Evolutionary conservation across 1,284 basidiomycete genomes (phyloP).

Genomic region (Boletus sp.): DNA sequence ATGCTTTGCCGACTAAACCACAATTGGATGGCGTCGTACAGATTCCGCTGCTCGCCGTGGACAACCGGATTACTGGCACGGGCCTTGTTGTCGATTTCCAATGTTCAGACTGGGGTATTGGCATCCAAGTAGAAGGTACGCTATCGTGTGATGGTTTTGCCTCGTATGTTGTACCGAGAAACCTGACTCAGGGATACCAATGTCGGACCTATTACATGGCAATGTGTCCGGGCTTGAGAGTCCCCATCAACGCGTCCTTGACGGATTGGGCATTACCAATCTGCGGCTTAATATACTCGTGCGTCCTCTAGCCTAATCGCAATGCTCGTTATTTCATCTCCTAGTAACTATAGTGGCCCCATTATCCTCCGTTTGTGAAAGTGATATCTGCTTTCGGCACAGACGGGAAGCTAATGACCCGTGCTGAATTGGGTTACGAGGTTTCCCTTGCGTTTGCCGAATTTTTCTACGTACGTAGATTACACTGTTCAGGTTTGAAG

Average conservation of each 20-base stretch:
- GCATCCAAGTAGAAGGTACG: slow-evolving; percentile 22
- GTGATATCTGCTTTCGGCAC: slow-evolving; percentile 23
- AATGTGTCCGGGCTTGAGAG: slow-evolving; percentile 21
- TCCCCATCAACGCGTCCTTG: slow-evolving; percentile 22
- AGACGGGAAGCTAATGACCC: slow-evolving; percentile 20
- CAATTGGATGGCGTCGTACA: slow-evolving; percentile 24
- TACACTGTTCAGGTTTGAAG: background rate
- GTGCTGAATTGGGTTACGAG: slow-evolving; percentile 27
- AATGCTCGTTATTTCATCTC: background rate
- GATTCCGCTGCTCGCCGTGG: slow-evolving; percentile 25
- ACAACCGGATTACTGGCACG: slow-evolving; percentile 22
- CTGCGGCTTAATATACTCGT: slow-evolving; percentile 27
- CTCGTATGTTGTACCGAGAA: background rate
- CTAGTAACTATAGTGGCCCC: slow-evolving; percentile 22
- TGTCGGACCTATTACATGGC: slow-evolving; percentile 22
- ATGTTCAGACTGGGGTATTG: slow-evolving; percentile 26
- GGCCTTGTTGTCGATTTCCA: slow-evolving; percentile 23
- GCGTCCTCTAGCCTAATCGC: slow-evolving; percentile 3
- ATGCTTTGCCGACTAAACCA: slow-evolving; percentile 20
- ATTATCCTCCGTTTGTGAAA: slow-evolving; percentile 27
- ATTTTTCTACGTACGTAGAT: slow-evolving; percentile 27
- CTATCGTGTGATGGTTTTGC: background rate
- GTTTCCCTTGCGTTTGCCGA: slow-evolving; percentile 31
- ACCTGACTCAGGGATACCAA: slow-evolving; percentile 19
- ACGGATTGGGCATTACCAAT: slow-evolving; percentile 18